Conservation (phyloP, 805 yeast genomes). For the Diddensiella santjacobensis region DNA sequence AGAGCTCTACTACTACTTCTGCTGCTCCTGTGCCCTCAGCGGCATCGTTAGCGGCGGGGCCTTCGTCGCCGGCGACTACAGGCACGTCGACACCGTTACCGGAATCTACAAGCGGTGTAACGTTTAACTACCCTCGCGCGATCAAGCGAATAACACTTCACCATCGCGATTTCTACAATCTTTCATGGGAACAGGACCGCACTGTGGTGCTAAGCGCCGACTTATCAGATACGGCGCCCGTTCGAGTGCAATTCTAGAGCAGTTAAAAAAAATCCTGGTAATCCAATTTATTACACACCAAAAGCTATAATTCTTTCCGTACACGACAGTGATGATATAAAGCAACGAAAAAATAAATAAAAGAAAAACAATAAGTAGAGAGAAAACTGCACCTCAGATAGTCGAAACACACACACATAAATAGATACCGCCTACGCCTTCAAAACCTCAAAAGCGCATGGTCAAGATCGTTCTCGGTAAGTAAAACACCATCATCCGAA, state of each 20-base stretch:
- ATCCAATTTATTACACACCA: neutral
- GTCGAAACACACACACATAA: neutral
- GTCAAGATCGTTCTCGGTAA: conserved; percentile 76
- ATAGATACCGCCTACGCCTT: neutral
- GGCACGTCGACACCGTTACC: neutral
- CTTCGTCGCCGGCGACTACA: neutral
- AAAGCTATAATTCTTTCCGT: neutral
- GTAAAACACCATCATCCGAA: conserved; percentile 87
- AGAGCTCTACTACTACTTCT: neutral
- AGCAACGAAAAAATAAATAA: neutral
- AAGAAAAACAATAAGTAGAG: conserved; percentile 1
- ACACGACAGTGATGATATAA: neutral
- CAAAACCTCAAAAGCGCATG: conserved; percentile 35
- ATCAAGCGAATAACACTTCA: neutral
- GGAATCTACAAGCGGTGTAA: neutral
- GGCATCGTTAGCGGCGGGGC: neutral
- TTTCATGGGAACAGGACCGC: conserved; percentile 5
- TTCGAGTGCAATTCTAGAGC: neutral
- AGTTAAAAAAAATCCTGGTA: too few species aligned
- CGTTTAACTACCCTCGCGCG: neutral
- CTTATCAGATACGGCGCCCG: neutral
- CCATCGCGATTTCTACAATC: neutral
- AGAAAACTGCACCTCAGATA: too few species aligned
- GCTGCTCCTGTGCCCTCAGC: neutral
- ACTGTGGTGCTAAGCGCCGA: neutral